These are phyloP conservation scores for Hanseniaspora meyeri DNA, from an alignment of 805 yeast species.

Conservation along the genomic window DNA sequence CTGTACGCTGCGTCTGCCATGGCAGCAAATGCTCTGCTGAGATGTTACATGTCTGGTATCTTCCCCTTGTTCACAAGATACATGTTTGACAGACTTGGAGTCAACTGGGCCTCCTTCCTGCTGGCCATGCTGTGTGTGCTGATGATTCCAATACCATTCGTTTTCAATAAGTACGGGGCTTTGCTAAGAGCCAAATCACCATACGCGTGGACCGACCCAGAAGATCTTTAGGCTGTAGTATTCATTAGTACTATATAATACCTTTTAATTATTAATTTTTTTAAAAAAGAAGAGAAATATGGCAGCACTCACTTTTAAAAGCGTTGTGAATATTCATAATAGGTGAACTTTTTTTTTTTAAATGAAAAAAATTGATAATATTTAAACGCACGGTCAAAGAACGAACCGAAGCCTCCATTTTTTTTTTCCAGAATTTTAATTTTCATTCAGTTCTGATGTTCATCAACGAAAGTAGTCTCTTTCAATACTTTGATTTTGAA, in stretches of 20 bases:
- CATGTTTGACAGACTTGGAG: constrained; percentile 43
- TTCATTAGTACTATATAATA: no score
- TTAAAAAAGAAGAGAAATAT: no score
- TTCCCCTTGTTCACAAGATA: constrained; percentile 48
- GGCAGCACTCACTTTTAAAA: no score
- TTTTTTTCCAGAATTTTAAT: neutral
- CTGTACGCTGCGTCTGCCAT: constrained; percentile 41
- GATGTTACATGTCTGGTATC: constrained; percentile 43
- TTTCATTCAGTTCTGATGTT: no score
- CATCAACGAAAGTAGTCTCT: no score
- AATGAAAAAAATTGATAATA: neutral
- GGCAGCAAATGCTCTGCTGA: constrained; percentile 40
- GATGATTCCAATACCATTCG: constrained; percentile 44
- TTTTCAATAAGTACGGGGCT: constrained; percentile 41
- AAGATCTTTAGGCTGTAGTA: no score
- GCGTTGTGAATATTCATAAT: no score
- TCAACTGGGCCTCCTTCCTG: constrained; percentile 46
- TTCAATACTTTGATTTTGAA: no score
- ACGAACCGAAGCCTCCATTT: neutral
- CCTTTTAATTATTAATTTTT: no score
- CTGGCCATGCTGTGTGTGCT: constrained; percentile 39
- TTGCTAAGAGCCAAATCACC: constrained; percentile 34
- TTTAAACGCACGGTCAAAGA: neutral
- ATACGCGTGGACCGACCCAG: constrained; percentile 32
- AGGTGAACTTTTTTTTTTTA: neutral